Evolutionary conservation across 495 filamentous ascomycete species (phyloP), one percentile per base, ranked within the genome.

Genomic region (Podospora comata): DNA sequence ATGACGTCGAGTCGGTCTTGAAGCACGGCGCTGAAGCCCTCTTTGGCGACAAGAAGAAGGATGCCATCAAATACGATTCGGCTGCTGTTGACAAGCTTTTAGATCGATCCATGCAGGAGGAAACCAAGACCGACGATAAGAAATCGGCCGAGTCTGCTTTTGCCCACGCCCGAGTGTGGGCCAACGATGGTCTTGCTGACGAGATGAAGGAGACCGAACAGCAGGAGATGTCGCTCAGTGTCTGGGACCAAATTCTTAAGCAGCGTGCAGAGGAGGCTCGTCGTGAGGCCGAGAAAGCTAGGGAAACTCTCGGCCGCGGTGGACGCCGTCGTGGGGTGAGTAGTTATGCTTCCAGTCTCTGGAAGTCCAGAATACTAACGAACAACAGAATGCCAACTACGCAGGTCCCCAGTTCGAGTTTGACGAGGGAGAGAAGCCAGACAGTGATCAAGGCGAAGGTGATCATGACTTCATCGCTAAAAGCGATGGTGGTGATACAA

Each of bases 91-190:
- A 97, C 62, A 92, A 90, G 67, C 84, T 99, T 5, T 84, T 99
- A 26, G 94, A 98, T 75, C 89, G 96, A 19, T 92, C 89, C 65
- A 87, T 90, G 61, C 84, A 89, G 9, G 94, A 97, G 74, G 86
- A 92, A 67, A 91, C 89, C 2, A 80, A 85, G 60, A 76, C 85
- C 5, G 76, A 77, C 11, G 82, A 85, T 11, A 79, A 84, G 54
- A 84, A 88, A 59, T 85, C 85, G 26, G 85, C 88, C 1, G 89
- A 91, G 70, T 89, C 88, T 3, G 89, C 93, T 60, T 99, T 97
- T 79, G 93, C 89, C 54, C 92, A 93, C 77, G 96, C 95, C 61
- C 86, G 93, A 23, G 90, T 99, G 3, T 99, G 95, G 95, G 91
- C 88, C 13, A 96, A 96, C 73, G 90, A 96, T 6, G 68, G 62